Conservation (phyloP, 2,329 filamentous ascomycete genomes). For the Emmonsia crescens region DNA sequence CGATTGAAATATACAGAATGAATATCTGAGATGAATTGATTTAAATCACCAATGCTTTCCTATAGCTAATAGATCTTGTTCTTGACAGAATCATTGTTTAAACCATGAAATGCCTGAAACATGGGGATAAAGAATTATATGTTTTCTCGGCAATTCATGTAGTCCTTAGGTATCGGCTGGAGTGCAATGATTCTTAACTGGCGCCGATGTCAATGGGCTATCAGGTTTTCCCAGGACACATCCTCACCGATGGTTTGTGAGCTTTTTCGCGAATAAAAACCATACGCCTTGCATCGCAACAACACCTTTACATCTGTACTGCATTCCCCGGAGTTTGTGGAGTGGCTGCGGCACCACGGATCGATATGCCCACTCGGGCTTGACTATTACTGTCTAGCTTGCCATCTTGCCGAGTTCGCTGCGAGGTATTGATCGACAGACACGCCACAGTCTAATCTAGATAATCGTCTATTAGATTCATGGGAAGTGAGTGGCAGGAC, state of each 20-base stretch:
- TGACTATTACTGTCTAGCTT: constrained; percentile 2
- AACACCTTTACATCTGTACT: constrained; percentile 7
- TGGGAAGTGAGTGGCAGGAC: not conserved
- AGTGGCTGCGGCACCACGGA: constrained; percentile 3
- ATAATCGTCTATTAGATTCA: not conserved
- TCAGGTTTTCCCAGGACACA: too few species aligned
- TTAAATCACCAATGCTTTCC: not conserved
- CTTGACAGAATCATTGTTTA: not conserved
- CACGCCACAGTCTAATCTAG: not conserved
- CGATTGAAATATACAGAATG: not conserved
- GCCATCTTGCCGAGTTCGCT: constrained; percentile 3
- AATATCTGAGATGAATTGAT: not conserved
- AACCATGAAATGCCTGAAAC: not conserved
- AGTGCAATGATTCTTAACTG: not conserved
- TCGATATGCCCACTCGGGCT: not conserved
- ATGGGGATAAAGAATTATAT: not conserved
- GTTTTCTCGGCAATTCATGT: not conserved
- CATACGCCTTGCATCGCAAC: constrained; percentile 10
- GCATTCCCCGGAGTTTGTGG: constrained; percentile 9
- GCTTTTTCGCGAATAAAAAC: constrained; percentile 8
- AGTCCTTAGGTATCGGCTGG: not conserved
- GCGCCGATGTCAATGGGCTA: too few species aligned
- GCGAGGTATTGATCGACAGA: constrained; percentile 7
- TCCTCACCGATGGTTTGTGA: too few species aligned
- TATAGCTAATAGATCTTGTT: not conserved